Conservation (phyloP, 768 basidiomycete species). For the Rhodotorula babjevae region DNA sequence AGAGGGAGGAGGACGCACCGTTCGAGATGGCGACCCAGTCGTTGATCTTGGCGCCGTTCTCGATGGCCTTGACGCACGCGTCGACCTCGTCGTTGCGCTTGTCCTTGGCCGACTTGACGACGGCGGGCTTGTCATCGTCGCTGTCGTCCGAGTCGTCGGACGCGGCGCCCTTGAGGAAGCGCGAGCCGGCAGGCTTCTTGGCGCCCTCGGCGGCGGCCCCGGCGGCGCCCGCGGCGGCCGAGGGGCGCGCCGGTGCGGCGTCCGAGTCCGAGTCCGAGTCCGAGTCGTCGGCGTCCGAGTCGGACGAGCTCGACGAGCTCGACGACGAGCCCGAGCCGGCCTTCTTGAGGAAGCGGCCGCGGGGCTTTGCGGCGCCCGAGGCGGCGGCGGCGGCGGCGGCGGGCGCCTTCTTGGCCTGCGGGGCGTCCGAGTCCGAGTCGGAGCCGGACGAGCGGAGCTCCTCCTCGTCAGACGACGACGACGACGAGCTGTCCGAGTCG, state of each 20-base stretch:
- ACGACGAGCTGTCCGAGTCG: conserved; percentile 50
- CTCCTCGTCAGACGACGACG: conserved; percentile 39
- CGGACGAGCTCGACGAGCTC: conserved; percentile 65
- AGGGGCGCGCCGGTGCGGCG: conserved; percentile 47
- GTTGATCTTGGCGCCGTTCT: conserved; percentile 91
- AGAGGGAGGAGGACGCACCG: conserved; percentile 52
- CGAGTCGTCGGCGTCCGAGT: conserved; percentile 61
- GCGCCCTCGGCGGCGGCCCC: conserved; percentile 42
- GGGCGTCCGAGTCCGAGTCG: conserved; percentile 57
- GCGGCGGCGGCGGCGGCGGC: conserved; percentile 15
- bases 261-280: conserved; percentile 62
- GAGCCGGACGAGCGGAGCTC: conserved; percentile 41
- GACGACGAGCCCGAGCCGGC: conserved; percentile 63
- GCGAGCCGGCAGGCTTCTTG: conserved; percentile 38
- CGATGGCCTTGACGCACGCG: conserved; percentile 79
- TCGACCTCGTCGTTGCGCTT: conserved; percentile 94
- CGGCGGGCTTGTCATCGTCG: conserved; percentile 58
- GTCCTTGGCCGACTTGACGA: conserved; percentile 83
- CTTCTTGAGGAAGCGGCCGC: conserved; percentile 62
- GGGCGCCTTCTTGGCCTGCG: conserved; percentile 15
- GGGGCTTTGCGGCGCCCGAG: neutral
- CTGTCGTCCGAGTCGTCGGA: conserved; percentile 55
- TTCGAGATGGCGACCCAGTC: conserved; percentile 90
- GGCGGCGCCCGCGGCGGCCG: neutral
- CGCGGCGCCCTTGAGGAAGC: conserved; percentile 54